Evolutionary conservation across 805 yeast species (phyloP).

Genomic region (Candida multigemmis): DNA sequence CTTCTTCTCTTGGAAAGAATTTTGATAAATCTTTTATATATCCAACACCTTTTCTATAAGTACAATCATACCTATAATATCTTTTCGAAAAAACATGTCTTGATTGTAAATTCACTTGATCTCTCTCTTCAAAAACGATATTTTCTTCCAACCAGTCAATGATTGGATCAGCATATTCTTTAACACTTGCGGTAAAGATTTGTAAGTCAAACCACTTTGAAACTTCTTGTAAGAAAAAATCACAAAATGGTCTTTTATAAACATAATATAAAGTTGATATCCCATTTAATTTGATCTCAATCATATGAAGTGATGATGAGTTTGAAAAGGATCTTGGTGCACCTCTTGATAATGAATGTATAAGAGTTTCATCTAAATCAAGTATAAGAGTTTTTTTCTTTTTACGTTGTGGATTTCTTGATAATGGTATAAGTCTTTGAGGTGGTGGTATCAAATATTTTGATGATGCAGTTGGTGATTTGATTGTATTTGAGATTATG

Average conservation of each 20-base stretch:
- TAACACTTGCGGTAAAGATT: constrained; percentile 89
- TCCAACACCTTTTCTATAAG: constrained; percentile 68
- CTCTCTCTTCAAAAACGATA: constrained; percentile 9
- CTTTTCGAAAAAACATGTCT: constrained; percentile 38
- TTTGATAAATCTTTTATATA: constrained; percentile 50
- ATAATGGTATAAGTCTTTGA: constrained; percentile 31
- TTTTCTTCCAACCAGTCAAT: constrained; percentile 84
- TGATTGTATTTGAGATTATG: constrained; percentile 28
- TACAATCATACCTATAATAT: constrained; percentile 74
- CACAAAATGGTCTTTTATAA: constrained; percentile 88
- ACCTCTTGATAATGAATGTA: constrained; percentile 78
- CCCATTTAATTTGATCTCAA: constrained; percentile 66
- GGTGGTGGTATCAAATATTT: constrained; percentile 39
- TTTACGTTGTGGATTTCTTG: constrained; percentile 28
- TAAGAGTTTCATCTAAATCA: constrained; percentile 90
- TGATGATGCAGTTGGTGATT: constrained; percentile 31
- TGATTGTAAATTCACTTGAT: constrained; percentile 2
- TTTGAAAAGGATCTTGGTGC: constrained; percentile 31
- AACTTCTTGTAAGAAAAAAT: constrained; percentile 69
- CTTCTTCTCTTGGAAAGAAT: constrained; percentile 53
- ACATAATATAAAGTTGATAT: constrained; percentile 81
- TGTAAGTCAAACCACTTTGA: constrained; percentile 83
- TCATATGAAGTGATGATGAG: constrained; percentile 45
- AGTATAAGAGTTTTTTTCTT: constrained; percentile 61
- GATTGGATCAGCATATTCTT: constrained; percentile 95